Percentiles rank a stretch among this genome's conserved stretches.
These are phyloP conservation scores for Melaleuca quinquenervia DNA, from an alignment of 345 rosid species.

Conservation along the genomic window DNA sequence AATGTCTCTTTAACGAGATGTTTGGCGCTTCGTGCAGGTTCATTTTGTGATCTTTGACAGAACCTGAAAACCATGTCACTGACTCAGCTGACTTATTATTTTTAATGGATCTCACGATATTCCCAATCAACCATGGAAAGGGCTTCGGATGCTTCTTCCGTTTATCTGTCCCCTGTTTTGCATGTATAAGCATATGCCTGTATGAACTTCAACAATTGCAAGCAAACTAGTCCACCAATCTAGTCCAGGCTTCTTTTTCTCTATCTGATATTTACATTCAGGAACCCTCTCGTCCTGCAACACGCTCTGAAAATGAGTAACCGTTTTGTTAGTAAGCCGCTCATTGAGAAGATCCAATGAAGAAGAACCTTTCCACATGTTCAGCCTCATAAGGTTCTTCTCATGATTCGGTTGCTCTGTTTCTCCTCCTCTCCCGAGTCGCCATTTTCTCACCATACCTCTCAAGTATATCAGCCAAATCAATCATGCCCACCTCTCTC, in stretches of 20 bases:
- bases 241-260: not conserved
- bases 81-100: not conserved
- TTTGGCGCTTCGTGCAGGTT: not conserved
- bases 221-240: not conserved
- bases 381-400: not conserved
- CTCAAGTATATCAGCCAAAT: conserved; percentile 74
- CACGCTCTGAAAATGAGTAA: not conserved
- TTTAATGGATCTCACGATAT: not conserved
- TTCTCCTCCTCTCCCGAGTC: conserved; percentile 70
- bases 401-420: conserved; percentile 16
- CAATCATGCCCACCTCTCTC: conserved; percentile 53
- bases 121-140: not conserved
- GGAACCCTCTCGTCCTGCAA: not conserved
- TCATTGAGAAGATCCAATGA: not conserved
- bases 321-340: not conserved
- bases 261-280: not conserved
- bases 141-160: not conserved
- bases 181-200: not conserved
- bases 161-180: not conserved
- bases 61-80: not conserved
- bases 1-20: not conserved
- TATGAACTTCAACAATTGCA: not conserved
- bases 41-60: not conserved
- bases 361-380: not conserved
- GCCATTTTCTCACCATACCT: conserved; percentile 87